phyloP scores from a whole-genome alignment of 2,329 filamentous ascomycete species.

The Bimuria novae-zelandiae region DNA sequence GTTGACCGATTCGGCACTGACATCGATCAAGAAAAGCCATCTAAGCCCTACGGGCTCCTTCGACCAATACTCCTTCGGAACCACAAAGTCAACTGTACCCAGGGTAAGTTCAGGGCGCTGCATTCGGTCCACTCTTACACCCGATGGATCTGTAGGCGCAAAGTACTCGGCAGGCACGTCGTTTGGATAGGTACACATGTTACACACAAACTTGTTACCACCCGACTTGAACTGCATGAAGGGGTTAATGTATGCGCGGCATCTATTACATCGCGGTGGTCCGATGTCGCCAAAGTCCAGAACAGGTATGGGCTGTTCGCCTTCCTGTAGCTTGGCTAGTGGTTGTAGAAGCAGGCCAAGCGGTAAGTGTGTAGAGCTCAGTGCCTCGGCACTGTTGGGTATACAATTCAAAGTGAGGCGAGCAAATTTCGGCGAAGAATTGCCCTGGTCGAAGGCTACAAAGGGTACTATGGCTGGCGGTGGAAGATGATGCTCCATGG shows the following conservation, averaged over 20 bases:
- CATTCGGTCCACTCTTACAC: slow-evolving; percentile 83
- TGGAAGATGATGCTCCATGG: slow-evolving; percentile 90
- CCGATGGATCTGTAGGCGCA: slow-evolving; percentile 83
- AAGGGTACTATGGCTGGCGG: slow-evolving; percentile 88
- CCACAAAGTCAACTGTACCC: slow-evolving; percentile 93
- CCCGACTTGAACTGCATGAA: slow-evolving; percentile 97
- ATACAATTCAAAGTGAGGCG: slow-evolving; percentile 93
- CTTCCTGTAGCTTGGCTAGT: slow-evolving; percentile 78
- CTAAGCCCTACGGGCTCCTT: slow-evolving; percentile 87
- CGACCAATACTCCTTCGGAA: slow-evolving; percentile 98
- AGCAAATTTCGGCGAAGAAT: slow-evolving; percentile 91
- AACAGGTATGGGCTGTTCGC: slow-evolving; percentile 86
- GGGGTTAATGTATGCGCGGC: slow-evolving; percentile 95
- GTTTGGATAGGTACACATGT: slow-evolving; percentile 96
- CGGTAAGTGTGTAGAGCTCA: slow-evolving; percentile 79
- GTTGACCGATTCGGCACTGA: slow-evolving; percentile 87
- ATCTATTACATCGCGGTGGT: slow-evolving; percentile 88
- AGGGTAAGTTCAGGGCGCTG: slow-evolving; percentile 87
- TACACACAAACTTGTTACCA: slow-evolving; percentile 96
- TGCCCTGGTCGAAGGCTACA: slow-evolving; percentile 94
- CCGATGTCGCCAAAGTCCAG: slow-evolving; percentile 92
- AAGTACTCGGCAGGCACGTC: slow-evolving; percentile 94
- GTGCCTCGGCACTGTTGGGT: slow-evolving; percentile 77
- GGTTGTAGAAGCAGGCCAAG: slow-evolving; percentile 89
- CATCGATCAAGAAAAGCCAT: slow-evolving; percentile 91